Evolutionary conservation across 116 monocot genomes (phyloP).

Genomic region (Cymodocea nodosa): DNA sequence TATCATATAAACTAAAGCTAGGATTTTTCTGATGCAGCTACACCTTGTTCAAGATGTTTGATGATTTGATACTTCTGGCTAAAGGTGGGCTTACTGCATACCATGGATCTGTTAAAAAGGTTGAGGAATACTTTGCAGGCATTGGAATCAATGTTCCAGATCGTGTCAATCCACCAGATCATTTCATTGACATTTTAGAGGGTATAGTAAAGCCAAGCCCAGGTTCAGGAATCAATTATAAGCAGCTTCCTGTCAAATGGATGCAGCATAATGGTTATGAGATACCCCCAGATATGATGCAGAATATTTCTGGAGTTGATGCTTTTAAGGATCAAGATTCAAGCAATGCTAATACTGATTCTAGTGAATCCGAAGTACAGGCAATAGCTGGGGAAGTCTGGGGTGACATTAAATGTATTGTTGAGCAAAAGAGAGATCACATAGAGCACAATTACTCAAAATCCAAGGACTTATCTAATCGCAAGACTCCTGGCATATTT

Average conservation of each 20-base stretch:
- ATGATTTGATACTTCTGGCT: slow-evolving; percentile 95
- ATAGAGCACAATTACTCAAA: slow-evolving; percentile 36
- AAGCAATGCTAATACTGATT: slow-evolving; percentile 10
- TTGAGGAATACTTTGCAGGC: slow-evolving; percentile 89
- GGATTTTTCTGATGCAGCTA: slow-evolving; percentile 43
- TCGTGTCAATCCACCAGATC: slow-evolving; percentile 95
- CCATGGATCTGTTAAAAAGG: slow-evolving; percentile 86
- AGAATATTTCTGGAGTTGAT: slow-evolving; percentile 25
- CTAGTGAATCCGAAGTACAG: slow-evolving; percentile 12
- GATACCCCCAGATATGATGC: slow-evolving; percentile 73
- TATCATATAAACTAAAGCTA: slow-evolving; percentile 1
- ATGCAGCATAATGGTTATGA: slow-evolving; percentile 92
- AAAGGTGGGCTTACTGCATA: slow-evolving; percentile 93
- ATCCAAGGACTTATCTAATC: slow-evolving; percentile 60
- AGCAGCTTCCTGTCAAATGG: slow-evolving; percentile 84
- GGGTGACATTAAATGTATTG: slow-evolving; percentile 32
- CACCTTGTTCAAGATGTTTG: slow-evolving; percentile 86
- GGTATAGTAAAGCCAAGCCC: slow-evolving; percentile 79
- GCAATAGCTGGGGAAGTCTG: slow-evolving; percentile 41
- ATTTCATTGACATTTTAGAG: slow-evolving; percentile 95
- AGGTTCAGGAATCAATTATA: slow-evolving; percentile 43
- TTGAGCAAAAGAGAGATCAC: slow-evolving; percentile 36
- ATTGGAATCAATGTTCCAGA: slow-evolving; percentile 95
- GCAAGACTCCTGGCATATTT: slow-evolving; percentile 68
- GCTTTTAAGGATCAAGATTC: slow-evolving; percentile 17